A percentile compares a stretch with the other conserved stretches of the same genome.
phyloP scores from a whole-genome alignment of 2,329 filamentous ascomycete species.

The Gnomoniopsis sp. region DNA sequence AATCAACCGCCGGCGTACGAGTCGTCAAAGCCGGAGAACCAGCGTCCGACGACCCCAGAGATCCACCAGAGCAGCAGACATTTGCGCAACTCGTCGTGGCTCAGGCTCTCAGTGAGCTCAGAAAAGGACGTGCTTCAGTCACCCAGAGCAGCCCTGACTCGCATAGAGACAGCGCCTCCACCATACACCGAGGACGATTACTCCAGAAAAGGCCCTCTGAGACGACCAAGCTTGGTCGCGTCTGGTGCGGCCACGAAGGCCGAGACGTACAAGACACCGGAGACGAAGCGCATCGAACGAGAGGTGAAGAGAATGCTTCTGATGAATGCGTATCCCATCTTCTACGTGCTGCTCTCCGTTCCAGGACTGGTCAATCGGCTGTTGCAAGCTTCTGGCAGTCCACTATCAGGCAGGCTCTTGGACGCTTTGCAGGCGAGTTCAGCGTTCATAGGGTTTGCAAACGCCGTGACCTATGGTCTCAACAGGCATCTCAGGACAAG shows the following conservation, averaged over 20 bases:
- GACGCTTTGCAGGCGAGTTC: conserved; percentile 31
- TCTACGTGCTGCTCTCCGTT: conserved; percentile 35
- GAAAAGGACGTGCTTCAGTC: not conserved
- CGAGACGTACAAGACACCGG: conserved; percentile 7
- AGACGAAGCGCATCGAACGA: conserved; percentile 19
- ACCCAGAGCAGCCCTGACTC: not conserved
- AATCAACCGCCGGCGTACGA: not conserved
- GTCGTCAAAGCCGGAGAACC: not conserved
- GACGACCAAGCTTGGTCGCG: not conserved
- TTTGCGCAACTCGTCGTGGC: not conserved
- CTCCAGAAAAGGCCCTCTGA: conserved; percentile 11
- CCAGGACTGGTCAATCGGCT: conserved; percentile 34
- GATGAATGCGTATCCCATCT: conserved; percentile 34
- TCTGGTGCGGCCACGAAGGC: not conserved
- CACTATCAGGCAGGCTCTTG: conserved; percentile 3
- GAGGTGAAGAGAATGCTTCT: conserved; percentile 31
- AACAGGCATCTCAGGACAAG: not conserved
- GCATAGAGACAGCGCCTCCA: not conserved
- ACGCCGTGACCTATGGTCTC: conserved; percentile 35
- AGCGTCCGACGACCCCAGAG: not conserved
- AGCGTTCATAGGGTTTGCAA: conserved; percentile 34
- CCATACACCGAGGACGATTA: not conserved
- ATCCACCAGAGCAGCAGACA: not conserved
- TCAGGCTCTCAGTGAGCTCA: not conserved
- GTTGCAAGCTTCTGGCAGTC: conserved; percentile 25